Conservation (phyloP, 2,329 filamentous ascomycete species). For the Colletotrichum gigasporum region DNA sequence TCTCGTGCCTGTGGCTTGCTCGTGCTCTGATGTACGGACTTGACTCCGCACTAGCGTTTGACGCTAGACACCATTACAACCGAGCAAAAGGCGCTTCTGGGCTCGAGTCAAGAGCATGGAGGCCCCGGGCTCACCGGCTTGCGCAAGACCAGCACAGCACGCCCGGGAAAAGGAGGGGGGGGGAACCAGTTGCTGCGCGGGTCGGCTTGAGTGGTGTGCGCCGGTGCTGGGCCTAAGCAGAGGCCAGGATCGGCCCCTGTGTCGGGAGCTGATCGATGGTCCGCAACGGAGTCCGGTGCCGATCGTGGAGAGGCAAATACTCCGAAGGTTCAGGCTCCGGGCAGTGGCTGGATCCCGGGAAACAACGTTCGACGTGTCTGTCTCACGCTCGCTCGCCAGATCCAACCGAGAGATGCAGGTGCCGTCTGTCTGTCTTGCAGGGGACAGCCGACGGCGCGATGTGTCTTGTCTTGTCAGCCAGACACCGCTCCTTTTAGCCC, state of each 20-base stretch:
- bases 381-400: too few relatives aligned
- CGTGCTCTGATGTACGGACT: conserved; percentile 27
- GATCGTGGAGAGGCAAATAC: conserved; percentile 22
- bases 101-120: conserved; percentile 10
- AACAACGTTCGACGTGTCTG: conserved; percentile 1
- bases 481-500: neutral
- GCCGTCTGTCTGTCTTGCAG: neutral
- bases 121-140: conserved; percentile 4
- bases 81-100: conserved; percentile 17
- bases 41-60: conserved; percentile 30
- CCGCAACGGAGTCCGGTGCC: conserved; percentile 27
- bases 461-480: neutral
- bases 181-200: neutral
- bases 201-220: neutral
- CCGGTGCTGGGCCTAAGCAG: neutral
- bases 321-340: conserved; percentile 14
- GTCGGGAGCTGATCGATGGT: conserved; percentile 27
- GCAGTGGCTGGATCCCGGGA: conserved; percentile 5
- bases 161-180: too few relatives aligned
- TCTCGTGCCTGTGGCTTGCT: neutral
- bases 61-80: conserved; percentile 22
- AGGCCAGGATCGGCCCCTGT: conserved; percentile 15
- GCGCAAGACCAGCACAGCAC: neutral
- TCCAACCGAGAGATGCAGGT: too few relatives aligned
- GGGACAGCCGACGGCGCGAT: neutral